phyloP scores from a whole-genome alignment of 1,284 basidiomycete species.

The Macrocystidia cucumis region DNA sequence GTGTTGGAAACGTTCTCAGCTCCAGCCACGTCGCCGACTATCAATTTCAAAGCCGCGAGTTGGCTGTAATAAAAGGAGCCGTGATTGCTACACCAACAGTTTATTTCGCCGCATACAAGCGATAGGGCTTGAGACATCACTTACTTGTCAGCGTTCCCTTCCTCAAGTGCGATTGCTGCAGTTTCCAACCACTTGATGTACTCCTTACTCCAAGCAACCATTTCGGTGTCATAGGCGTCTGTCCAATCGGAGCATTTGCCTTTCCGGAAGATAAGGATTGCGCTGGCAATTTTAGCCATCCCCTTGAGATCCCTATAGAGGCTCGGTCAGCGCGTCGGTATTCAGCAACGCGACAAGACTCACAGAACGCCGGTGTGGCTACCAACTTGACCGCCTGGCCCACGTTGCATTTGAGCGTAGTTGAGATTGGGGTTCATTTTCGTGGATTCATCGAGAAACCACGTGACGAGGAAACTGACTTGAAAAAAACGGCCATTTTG shows the following conservation, averaged over 20 bases:
- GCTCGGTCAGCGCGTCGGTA: background rate
- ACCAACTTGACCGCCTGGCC: conserved; percentile 35
- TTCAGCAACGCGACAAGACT: conserved; percentile 29
- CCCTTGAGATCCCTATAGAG: conserved; percentile 44
- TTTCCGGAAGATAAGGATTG: conserved; percentile 46
- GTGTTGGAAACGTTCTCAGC: conserved; percentile 31
- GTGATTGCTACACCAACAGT: conserved; percentile 42
- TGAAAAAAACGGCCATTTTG: conserved; percentile 5
- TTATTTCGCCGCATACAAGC: background rate
- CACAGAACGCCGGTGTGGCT: conserved; percentile 53
- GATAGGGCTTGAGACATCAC: conserved; percentile 10
- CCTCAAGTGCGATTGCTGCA: conserved; percentile 40
- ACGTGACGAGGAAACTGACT: conserved; percentile 43
- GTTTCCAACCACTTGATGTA: conserved; percentile 52
- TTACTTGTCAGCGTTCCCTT: conserved; percentile 46
- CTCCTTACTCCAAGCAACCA: conserved; percentile 44
- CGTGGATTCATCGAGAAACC: conserved; percentile 53
- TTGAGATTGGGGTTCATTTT: conserved; percentile 65
- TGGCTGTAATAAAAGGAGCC: conserved; percentile 49
- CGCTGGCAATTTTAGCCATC: conserved; percentile 54
- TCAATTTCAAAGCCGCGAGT: conserved; percentile 37
- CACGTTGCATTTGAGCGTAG: conserved; percentile 59
- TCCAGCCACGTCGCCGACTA: conserved; percentile 33
- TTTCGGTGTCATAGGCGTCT: conserved; percentile 35
- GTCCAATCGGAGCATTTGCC: conserved; percentile 50